A percentile compares a stretch with the other conserved stretches of the same genome.
phyloP scores from a whole-genome alignment of 1,284 basidiomycete genomes.

The Sphagnurus paluster region DNA sequence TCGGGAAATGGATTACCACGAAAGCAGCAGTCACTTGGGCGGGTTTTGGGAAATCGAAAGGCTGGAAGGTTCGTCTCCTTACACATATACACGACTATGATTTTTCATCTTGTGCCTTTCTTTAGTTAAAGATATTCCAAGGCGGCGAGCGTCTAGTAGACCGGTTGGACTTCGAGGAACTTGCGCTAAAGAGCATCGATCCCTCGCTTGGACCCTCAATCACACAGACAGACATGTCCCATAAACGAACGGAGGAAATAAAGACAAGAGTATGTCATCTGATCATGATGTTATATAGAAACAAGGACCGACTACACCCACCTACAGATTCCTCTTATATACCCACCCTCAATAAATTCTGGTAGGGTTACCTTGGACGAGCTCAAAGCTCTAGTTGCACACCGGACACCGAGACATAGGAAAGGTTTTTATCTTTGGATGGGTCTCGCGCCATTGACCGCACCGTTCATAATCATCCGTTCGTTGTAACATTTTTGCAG shows the following conservation, averaged over 20 bases:
- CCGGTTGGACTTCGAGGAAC: constrained; percentile 74
- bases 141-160: constrained; percentile 68
- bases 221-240: constrained; percentile 11
- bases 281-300: not conserved
- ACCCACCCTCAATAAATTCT: constrained; percentile 57
- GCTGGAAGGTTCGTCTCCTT: constrained; percentile 61
- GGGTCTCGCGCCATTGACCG: constrained; percentile 62
- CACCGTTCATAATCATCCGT: constrained; percentile 76
- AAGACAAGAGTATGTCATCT: constrained; percentile 4
- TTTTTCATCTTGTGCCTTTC: constrained; percentile 1
- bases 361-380: constrained; percentile 50
- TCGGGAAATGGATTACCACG: constrained; percentile 42
- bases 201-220: constrained; percentile 57
- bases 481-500: constrained; percentile 29
- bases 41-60: constrained; percentile 63
- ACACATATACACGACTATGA: not conserved
- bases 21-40: constrained; percentile 63
- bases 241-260: not conserved
- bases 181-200: constrained; percentile 68
- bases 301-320: constrained; percentile 25
- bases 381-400: constrained; percentile 49
- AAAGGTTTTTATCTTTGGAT: constrained; percentile 68
- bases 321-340: constrained; percentile 66
- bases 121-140: constrained; percentile 56
- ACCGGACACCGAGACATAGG: constrained; percentile 61